A percentile compares a stretch with the other conserved stretches of the same genome.
These are phyloP conservation scores for Leccinum pseudoinsigne DNA, from an alignment of 1,284 basidiomycete genomes.

Conservation along the genomic window DNA sequence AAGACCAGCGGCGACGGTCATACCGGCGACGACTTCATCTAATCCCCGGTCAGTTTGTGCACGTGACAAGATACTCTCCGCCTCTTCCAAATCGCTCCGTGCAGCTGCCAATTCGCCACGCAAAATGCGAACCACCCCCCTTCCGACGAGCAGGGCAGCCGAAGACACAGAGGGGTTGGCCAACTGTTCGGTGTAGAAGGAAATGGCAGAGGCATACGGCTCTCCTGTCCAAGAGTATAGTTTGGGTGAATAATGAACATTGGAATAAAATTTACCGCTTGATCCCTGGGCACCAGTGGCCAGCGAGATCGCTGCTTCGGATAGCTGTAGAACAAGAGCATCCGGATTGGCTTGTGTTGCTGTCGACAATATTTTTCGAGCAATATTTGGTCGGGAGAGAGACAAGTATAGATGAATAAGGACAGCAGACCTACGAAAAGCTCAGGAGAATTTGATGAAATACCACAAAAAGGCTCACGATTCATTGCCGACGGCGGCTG, in stretches of 20 bases:
- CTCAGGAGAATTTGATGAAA: neutral
- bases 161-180: constrained; percentile 82
- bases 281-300: constrained; percentile 70
- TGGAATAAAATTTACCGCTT: constrained; percentile 20
- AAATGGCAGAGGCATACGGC: constrained; percentile 67
- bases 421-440: constrained; percentile 63
- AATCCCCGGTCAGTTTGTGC: constrained; percentile 23
- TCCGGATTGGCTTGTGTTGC: constrained; percentile 89
- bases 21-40: constrained; percentile 69
- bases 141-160: constrained; percentile 74
- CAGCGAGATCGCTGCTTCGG: constrained; percentile 86
- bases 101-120: constrained; percentile 82
- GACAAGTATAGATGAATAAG: constrained; percentile 85
- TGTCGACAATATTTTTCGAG: constrained; percentile 80
- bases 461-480: constrained; percentile 53
- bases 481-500: constrained; percentile 51
- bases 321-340: constrained; percentile 84
- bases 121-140: constrained; percentile 82
- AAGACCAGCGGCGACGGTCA: constrained; percentile 66
- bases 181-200: constrained; percentile 92
- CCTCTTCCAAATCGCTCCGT: constrained; percentile 83
- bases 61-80: constrained; percentile 44
- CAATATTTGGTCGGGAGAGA: constrained; percentile 82
- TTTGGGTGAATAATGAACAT: neutral
- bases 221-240: constrained; percentile 23